A percentile compares a stretch with the other conserved stretches of the same genome.
phyloP scores from a whole-genome alignment of 208 protist species.

The Leptomonas seymouri region DNA sequence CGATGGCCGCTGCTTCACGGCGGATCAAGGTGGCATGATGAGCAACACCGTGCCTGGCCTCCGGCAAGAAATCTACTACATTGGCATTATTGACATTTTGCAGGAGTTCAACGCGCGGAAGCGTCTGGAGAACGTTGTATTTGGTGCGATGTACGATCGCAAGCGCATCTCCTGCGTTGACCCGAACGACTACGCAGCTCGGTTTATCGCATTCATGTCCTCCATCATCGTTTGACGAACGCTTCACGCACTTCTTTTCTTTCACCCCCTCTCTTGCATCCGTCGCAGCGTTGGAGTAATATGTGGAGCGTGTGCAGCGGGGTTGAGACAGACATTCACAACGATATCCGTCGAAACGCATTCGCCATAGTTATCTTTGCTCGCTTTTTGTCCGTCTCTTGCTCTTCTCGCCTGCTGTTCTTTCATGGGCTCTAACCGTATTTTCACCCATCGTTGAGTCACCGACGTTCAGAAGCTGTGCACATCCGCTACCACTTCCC shows the following conservation, averaged over 20 bases:
- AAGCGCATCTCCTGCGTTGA: conserved; percentile 87
- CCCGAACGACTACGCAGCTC: conserved; percentile 79
- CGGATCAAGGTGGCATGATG: conserved; percentile 83
- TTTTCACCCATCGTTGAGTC: no score
- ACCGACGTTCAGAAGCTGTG: no score
- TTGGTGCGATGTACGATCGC: conserved; percentile 64
- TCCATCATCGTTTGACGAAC: conserved; percentile 79
- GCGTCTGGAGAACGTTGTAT: conserved; percentile 67
- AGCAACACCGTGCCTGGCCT: conserved; percentile 63
- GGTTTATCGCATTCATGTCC: conserved; percentile 91
- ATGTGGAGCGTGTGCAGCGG: no score
- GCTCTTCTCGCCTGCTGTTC: no score
- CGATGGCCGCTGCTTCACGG: conserved; percentile 79
- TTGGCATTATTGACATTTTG: conserved; percentile 95
- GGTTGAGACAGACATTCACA: no score
- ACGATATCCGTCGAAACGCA: no score
- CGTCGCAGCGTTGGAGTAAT: no score
- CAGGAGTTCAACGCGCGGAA: conserved; percentile 91
- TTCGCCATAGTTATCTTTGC: no score
- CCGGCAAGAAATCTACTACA: conserved; percentile 88
- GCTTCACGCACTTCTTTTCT: not conserved
- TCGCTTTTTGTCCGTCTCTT: no score
- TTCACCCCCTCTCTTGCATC: no score
- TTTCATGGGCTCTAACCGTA: no score
- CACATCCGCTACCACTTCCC: no score